These are phyloP conservation scores for Nepenthes gracilis DNA, from an alignment of 148 eudicot genomes.

Conservation along the genomic window DNA sequence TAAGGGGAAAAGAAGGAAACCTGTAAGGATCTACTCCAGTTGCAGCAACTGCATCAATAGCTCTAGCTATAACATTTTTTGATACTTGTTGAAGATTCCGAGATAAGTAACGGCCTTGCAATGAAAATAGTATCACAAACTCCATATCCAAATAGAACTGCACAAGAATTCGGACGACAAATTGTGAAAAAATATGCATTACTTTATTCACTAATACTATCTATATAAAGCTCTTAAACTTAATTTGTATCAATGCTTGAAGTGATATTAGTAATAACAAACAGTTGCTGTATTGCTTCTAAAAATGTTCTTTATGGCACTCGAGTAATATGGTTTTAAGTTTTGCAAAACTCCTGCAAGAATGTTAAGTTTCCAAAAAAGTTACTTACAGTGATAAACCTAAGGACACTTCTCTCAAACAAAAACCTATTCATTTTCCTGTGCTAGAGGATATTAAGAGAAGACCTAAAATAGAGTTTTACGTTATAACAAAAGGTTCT, in stretches of 20 bases:
- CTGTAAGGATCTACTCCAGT: slow-evolving; percentile 80
- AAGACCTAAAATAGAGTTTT: too few relatives aligned
- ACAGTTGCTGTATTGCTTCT: background rate
- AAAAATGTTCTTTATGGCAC: too few relatives aligned
- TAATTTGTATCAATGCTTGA: background rate
- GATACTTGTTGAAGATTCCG: slow-evolving; percentile 85
- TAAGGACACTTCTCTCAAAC: too few relatives aligned
- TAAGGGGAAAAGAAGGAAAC: slow-evolving; percentile 15
- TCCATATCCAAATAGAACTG: slow-evolving; percentile 99
- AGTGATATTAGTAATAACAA: background rate
- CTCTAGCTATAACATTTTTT: slow-evolving; percentile 67
- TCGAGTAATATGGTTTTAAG: too few relatives aligned
- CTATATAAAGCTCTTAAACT: background rate
- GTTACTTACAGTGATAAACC: too few relatives aligned
- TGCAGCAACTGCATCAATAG: slow-evolving; percentile 75
- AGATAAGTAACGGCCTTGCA: slow-evolving; percentile 95
- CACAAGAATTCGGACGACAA: slow-evolving; percentile 5
- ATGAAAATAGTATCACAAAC: slow-evolving; percentile 84
- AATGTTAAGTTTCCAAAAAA: too few relatives aligned
- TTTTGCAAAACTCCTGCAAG: too few relatives aligned
- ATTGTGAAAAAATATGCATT: background rate
- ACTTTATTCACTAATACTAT: too few relatives aligned
- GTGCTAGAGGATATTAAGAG: too few relatives aligned
- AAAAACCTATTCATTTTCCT: too few relatives aligned
- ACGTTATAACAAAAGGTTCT: too few relatives aligned